These are phyloP conservation scores for Ophiostoma ulmi DNA, from an alignment of 2,329 filamentous ascomycete genomes.

Conservation along the genomic window DNA sequence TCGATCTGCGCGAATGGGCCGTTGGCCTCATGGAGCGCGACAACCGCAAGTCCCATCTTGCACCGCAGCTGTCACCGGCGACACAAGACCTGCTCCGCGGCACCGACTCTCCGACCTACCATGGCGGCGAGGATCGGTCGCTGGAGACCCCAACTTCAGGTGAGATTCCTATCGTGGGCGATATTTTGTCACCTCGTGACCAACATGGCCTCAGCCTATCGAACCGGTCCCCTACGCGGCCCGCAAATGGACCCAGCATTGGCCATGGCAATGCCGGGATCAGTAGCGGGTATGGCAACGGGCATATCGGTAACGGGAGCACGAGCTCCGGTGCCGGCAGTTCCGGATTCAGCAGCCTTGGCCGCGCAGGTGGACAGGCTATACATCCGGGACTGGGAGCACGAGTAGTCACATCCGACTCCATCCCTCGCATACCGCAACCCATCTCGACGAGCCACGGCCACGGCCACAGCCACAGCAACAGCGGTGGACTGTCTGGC, in stretches of 20 bases:
- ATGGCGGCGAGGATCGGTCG: constrained; percentile 42
- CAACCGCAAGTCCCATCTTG: constrained; percentile 91
- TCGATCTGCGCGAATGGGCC: constrained; percentile 90
- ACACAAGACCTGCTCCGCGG: constrained; percentile 69
- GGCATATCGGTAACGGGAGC: constrained; percentile 11
- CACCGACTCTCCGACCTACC: constrained; percentile 53
- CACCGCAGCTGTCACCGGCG: constrained; percentile 70
- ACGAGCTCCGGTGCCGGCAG: constrained; percentile 14
- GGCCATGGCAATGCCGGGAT: constrained; percentile 31
- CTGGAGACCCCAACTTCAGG: constrained; percentile 63
- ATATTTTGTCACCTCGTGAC: constrained; percentile 52
- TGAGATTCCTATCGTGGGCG: constrained; percentile 63
- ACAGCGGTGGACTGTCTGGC: constrained; percentile 32
- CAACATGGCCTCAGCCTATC: constrained; percentile 40
- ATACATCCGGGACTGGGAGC: constrained; percentile 51
- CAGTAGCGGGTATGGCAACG: constrained; percentile 19
- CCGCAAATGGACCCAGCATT: constrained; percentile 30
- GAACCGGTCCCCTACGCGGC: constrained; percentile 48
- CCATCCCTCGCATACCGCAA: constrained; percentile 46
- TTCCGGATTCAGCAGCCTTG: constrained; percentile 38
- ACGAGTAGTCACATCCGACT: constrained; percentile 49
- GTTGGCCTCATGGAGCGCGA: constrained; percentile 89
- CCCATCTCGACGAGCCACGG: constrained; percentile 27
- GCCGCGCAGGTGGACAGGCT: constrained; percentile 42
- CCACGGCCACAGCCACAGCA: constrained; percentile 14